Evolutionary conservation across 2,329 filamentous ascomycete genomes (phyloP).

Genomic region (Fusarium equiseti): DNA sequence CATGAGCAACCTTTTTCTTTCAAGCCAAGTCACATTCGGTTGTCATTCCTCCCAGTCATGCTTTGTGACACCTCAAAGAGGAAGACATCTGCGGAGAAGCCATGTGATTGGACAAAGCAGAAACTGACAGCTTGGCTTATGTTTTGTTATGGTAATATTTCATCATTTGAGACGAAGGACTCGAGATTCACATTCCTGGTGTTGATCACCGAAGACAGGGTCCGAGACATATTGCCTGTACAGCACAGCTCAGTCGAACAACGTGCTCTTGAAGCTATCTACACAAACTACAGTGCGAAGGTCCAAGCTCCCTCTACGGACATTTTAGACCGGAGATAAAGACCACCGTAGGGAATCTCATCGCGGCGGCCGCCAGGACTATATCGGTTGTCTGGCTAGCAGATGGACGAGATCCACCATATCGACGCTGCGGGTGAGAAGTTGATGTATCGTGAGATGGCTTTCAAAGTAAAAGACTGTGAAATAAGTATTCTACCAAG

Average conservation of each 20-base stretch:
- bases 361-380: conserved; percentile 12
- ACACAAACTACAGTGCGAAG: not conserved
- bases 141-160: not conserved
- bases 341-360: not conserved
- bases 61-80: not conserved
- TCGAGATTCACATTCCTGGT: conserved; percentile 15
- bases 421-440: not conserved
- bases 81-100: not conserved
- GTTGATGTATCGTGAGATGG: not conserved
- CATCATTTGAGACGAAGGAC: not conserved
- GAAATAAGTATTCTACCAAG: not conserved
- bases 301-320: conserved; percentile 7
- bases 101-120: not conserved
- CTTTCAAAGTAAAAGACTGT: not conserved
- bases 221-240: not conserved
- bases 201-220: not conserved
- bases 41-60: conserved; percentile 6
- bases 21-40: not conserved
- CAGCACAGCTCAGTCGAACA: not conserved
- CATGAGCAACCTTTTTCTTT: not conserved
- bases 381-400: conserved; percentile 10
- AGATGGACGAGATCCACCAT: conserved; percentile 3
- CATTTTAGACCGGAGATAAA: conserved; percentile 1
- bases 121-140: not conserved
- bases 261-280: not conserved